phyloP scores from a whole-genome alignment of 2,329 filamentous ascomycete genomes.

The Phaeomoniella chlamydospora region DNA sequence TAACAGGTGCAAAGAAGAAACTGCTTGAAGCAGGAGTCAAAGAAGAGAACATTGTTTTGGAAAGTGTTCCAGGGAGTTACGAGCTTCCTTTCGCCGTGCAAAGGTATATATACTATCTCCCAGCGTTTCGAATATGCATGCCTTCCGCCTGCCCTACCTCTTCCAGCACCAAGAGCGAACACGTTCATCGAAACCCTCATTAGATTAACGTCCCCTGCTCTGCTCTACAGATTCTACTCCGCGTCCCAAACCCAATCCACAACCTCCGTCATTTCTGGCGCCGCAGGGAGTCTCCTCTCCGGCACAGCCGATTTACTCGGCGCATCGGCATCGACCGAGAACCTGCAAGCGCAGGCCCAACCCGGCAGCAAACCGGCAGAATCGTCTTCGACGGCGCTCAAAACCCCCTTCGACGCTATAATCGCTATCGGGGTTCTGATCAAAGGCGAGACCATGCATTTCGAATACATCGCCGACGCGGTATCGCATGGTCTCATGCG shows the following conservation, averaged over 20 bases:
- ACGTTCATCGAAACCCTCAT: no score
- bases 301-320: slow-evolving; percentile 66
- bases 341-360: slow-evolving; percentile 31
- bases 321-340: slow-evolving; percentile 46
- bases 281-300: slow-evolving; percentile 36
- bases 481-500: slow-evolving; percentile 89
- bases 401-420: slow-evolving; percentile 66
- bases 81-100: slow-evolving; percentile 86
- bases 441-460: slow-evolving; percentile 98
- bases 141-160: slow-evolving; percentile 3
- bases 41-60: slow-evolving; percentile 73
- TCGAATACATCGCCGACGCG: slow-evolving; percentile 92
- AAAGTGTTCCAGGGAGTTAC: slow-evolving; percentile 87
- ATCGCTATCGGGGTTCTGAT: slow-evolving; percentile 93
- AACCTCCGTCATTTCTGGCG: slow-evolving; percentile 27
- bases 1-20: slow-evolving; percentile 65
- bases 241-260: slow-evolving; percentile 76
- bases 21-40: slow-evolving; percentile 68
- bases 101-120: slow-evolving; percentile 42
- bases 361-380: slow-evolving; percentile 26
- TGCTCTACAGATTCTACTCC: slow-evolving; percentile 52
- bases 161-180: no score
- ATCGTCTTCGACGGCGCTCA: slow-evolving; percentile 21
- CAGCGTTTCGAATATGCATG: no score
- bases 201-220: not conserved